Evolutionary conservation across 495 filamentous ascomycete genomes (phyloP), one percentile per base, ranked within the genome.

Genomic region (Talaromyces ruber): DNA sequence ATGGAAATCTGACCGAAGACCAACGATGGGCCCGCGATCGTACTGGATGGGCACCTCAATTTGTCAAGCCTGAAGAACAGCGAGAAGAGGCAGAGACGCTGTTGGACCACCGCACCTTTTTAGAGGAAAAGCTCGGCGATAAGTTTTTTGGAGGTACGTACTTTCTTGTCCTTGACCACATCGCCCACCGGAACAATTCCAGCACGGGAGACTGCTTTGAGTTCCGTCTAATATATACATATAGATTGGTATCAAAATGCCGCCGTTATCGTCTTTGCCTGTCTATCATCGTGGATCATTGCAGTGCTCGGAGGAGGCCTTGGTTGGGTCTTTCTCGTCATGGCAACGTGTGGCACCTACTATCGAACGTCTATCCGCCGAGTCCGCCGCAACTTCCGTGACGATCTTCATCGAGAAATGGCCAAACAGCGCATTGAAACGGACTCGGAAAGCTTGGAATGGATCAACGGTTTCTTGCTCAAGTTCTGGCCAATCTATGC

Each of bases 401-500:
- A 99, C 75, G 94, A 99, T 68, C 79, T 99, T 50, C 86, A 85
- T 57, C 88, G 94, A n/a, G 93, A 98, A 72, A 85, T 98, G 84
- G 86, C 89, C 30, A 92, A 97, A 71, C 85, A 85, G 69, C 90
- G 83, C 62, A 77, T 99, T 60, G 94, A 98, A 65, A 95, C 89
- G 8, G 95, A 99, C 68, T 87, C 85, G 26, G 94, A 99, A 74
- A 93, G 87, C 66, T 75, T 99, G 39, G 94, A 99, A 71, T 99
- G 94, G 94, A 97, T 99, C 67, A 99, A 99, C 80, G 95, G 92
- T 72, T 98, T 98, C 76, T 65, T 98, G 65, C 87, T 94, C 72
- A 99, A 98, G 72, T 98, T 99, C 76, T 99, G 94, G 94, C 94
- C 94, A 22, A 99, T 99, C 67, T 98, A 94, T 71, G 89, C 91